Conservation (phyloP, 2,329 filamentous ascomycete genomes). For the Trematosphaeria pertusa region DNA sequence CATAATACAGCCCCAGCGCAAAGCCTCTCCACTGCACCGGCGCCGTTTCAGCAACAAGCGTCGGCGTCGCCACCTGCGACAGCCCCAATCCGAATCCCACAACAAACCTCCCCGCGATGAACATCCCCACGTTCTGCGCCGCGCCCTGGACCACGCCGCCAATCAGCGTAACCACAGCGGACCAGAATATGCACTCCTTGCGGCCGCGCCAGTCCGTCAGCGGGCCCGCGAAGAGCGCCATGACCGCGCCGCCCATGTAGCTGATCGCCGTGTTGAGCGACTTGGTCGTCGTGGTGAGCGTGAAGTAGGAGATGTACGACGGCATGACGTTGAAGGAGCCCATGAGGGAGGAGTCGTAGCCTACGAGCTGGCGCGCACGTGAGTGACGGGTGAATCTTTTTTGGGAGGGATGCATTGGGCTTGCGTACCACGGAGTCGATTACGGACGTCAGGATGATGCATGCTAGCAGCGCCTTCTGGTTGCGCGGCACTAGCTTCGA, state of each 20-base stretch:
- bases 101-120: slow-evolving; percentile 66
- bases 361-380: slow-evolving; percentile 34
- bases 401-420: background rate
- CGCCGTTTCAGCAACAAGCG: slow-evolving; percentile 66
- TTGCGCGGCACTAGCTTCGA: slow-evolving; percentile 25
- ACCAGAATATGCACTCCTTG: slow-evolving; percentile 58
- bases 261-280: slow-evolving; percentile 56
- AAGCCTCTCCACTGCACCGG: slow-evolving; percentile 67
- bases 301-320: slow-evolving; percentile 51
- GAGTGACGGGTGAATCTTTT: too few relatives aligned
- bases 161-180: slow-evolving; percentile 58
- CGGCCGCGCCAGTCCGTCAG: slow-evolving; percentile 49
- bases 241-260: slow-evolving; percentile 50
- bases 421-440: slow-evolving; percentile 23
- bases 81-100: slow-evolving; percentile 67
- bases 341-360: slow-evolving; percentile 56
- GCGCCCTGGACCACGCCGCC: slow-evolving; percentile 58
- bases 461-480: slow-evolving; percentile 18
- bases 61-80: slow-evolving; percentile 62
- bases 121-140: slow-evolving; percentile 54
- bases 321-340: slow-evolving; percentile 53
- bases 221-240: slow-evolving; percentile 48
- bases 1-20: slow-evolving; percentile 63
- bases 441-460: slow-evolving; percentile 21
- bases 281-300: slow-evolving; percentile 49